Evolutionary conservation across 2,329 filamentous ascomycete genomes (phyloP), one percentile per base, ranked within the genome.

Genomic region (Ophiostoma himal-ulmi): DNA sequence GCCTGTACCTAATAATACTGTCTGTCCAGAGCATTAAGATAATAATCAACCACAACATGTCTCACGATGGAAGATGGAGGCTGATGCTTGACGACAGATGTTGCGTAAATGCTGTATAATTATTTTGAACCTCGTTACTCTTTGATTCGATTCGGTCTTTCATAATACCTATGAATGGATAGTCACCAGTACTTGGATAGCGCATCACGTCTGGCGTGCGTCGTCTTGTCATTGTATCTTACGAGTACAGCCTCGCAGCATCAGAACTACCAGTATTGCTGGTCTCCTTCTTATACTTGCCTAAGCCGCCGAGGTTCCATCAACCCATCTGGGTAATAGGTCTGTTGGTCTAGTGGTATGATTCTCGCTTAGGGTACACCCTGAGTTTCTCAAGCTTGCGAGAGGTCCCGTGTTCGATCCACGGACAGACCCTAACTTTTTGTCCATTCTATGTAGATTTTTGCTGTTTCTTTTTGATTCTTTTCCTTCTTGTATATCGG

Each of bases 331-430:
- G 34, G 36, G 14, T 65, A 20, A 39, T 41, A 36, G 64, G 64
- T 39, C 64, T 66, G 64, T 67, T 67, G 65, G 65, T 67, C 65
- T 48, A 65, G 62, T 65, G 62, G 62, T 65, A 65, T 65, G 36
- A 39, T 65, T 65, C 62, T 65, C 62, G 62, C 36, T 39, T 65
- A 65, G 62, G 60, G 60, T 37, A 64, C 60, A 64, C 60, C 60
- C 60, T 64, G 60, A 64, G 64, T 66, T 66, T 37, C 20, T 41
- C 13, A 41, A 66, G 36, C 37, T 66, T 66, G 64, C 64, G 64
- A 66, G 64, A 66, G 64, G 64, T 66, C 64, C 64, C 64, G 64
- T 66, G 64, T 66, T 66, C 64, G 64, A 66, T 66, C 64, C 64
- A 66, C 64, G 64, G 64, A 66, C 64, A 66, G 64, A 39, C 64